These are phyloP conservation scores for Ustilago shanxiensis DNA, from an alignment of 1,284 basidiomycete species.

Conservation along the genomic window DNA sequence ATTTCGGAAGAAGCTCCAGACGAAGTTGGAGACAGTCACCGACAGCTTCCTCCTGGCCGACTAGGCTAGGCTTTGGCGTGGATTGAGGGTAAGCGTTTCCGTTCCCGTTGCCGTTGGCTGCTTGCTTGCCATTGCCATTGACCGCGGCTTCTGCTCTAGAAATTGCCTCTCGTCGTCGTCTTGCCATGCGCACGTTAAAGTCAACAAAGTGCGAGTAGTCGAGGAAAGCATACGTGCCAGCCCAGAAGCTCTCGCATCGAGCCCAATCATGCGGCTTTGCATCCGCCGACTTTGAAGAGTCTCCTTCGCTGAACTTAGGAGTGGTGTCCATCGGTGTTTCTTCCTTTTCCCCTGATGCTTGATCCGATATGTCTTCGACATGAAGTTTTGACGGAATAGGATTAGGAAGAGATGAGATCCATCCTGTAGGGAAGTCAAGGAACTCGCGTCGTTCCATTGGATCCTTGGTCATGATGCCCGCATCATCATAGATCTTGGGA, in stretches of 20 bases:
- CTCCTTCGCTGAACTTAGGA: not conserved
- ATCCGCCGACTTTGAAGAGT: slow-evolving; percentile 1
- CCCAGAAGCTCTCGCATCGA: slow-evolving; percentile 56
- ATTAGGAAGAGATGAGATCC: slow-evolving; percentile 33
- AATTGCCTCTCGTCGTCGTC: slow-evolving; percentile 23
- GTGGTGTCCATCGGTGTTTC: slow-evolving; percentile 5
- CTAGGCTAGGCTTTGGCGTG: slow-evolving; percentile 27
- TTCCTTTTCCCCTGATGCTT: not conserved
- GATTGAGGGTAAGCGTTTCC: not conserved
- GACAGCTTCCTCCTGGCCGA: slow-evolving; percentile 50
- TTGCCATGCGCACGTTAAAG: slow-evolving; percentile 41
- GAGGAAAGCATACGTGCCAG: slow-evolving; percentile 49
- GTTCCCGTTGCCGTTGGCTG: not conserved
- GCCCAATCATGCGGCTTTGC: slow-evolving; percentile 59
- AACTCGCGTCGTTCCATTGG: slow-evolving; percentile 47
- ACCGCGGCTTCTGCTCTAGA: not conserved
- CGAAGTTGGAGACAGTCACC: slow-evolving; percentile 57
- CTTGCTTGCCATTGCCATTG: slow-evolving; percentile 3
- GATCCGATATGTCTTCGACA: slow-evolving; percentile 2
- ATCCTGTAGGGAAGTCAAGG: slow-evolving; percentile 38
- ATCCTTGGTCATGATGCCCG: slow-evolving; percentile 21
- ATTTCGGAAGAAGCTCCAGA: slow-evolving; percentile 49
- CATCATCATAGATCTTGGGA: slow-evolving; percentile 38
- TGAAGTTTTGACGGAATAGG: slow-evolving; percentile 14
- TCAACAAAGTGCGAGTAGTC: slow-evolving; percentile 53